phyloP scores from a whole-genome alignment of 116 monocot species.

The Trichopus zeylanicus region DNA sequence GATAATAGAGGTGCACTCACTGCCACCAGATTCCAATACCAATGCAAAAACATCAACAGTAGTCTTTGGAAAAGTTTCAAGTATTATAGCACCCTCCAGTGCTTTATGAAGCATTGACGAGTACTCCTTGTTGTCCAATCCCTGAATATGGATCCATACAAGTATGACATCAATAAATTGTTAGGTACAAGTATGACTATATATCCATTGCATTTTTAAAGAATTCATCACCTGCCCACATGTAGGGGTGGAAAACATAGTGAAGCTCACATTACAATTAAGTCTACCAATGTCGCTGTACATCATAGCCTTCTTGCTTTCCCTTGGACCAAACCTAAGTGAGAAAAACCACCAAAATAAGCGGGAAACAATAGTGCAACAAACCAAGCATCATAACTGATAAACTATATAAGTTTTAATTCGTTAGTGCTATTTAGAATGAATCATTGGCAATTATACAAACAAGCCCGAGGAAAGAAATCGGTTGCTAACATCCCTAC shows the following conservation, averaged over 20 bases:
- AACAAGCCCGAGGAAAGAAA: no score
- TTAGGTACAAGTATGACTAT: not conserved
- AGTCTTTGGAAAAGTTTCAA: slow-evolving; percentile 90
- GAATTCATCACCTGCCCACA: slow-evolving; percentile 56
- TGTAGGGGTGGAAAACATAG: slow-evolving; percentile 65
- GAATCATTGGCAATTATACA: no score
- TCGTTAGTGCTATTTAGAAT: no score
- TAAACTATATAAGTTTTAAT: no score
- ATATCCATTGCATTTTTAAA: not conserved
- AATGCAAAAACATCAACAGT: slow-evolving; percentile 98
- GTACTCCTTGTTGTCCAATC: slow-evolving; percentile 69
- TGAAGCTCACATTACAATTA: slow-evolving; percentile 86
- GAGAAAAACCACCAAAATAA: no score
- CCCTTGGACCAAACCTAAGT: slow-evolving; percentile 80
- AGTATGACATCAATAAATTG: not conserved
- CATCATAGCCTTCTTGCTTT: slow-evolving; percentile 98
- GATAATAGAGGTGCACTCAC: slow-evolving; percentile 31
- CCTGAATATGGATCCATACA: slow-evolving; percentile 46
- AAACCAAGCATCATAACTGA: not conserved
- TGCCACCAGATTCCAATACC: slow-evolving; percentile 92
- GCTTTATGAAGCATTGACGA: slow-evolving; percentile 92
- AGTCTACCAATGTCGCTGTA: slow-evolving; percentile 78
- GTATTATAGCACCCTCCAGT: slow-evolving; percentile 78
- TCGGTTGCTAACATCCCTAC: no score
- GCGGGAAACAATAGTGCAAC: no score